Evolutionary conservation across 2,329 filamentous ascomycete species (phyloP).

Genomic region (Samsoniella hepiali): DNA sequence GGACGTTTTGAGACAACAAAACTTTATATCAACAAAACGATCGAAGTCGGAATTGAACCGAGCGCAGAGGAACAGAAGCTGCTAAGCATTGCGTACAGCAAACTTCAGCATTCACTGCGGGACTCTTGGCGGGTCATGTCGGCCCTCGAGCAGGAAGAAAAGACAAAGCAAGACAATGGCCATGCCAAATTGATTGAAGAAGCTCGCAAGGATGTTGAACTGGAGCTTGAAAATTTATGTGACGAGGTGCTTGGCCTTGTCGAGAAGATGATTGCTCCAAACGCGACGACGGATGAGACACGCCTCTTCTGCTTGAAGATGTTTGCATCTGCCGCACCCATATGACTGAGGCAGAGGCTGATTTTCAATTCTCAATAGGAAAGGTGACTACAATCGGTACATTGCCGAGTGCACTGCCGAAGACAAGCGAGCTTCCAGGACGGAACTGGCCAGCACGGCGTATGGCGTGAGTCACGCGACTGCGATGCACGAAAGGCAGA

Average conservation of each 20-base stretch:
- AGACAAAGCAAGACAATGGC: not conserved
- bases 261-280: not conserved
- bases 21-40: not conserved
- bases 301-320: slow-evolving; percentile 2
- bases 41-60: not conserved
- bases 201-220: not conserved
- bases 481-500: not conserved
- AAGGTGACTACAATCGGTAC: slow-evolving; percentile 10
- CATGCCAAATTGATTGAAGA: not conserved
- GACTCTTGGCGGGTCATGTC: not conserved
- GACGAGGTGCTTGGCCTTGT: slow-evolving; percentile 3
- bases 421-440: not conserved
- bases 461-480: not conserved
- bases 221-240: not conserved
- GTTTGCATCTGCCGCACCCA: not conserved
- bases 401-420: slow-evolving; percentile 2
- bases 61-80: not conserved
- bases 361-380: not conserved
- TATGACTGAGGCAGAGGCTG: not conserved
- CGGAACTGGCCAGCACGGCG: not conserved
- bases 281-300: not conserved
- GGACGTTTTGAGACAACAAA: not conserved
- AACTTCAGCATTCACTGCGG: not conserved
- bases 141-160: not conserved
- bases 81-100: slow-evolving; percentile 8